phyloP scores from a whole-genome alignment of 305 asterid genomes.

The Fraxinus nigra region DNA sequence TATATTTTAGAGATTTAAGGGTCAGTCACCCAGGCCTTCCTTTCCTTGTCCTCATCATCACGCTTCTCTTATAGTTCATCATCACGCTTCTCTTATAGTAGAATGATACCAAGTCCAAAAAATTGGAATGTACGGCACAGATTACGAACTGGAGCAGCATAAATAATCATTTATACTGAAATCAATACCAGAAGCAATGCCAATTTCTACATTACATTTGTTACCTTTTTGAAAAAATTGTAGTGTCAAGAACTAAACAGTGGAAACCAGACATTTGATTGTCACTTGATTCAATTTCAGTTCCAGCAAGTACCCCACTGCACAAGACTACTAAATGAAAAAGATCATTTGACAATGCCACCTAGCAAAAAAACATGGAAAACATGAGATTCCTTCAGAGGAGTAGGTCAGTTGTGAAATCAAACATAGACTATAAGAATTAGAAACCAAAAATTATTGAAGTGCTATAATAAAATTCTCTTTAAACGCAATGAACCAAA shows the following conservation, averaged over 20 bases:
- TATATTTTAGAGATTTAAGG: neutral
- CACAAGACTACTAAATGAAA: constrained; percentile 65
- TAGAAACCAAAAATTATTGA: neutral
- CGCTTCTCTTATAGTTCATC: neutral
- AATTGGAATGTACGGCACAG: neutral
- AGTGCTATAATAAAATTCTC: neutral
- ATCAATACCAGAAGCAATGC: neutral
- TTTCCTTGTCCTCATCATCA: neutral
- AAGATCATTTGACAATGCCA: constrained; percentile 73
- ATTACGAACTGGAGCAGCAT: neutral
- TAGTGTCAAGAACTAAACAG: constrained; percentile 74
- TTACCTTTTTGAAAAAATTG: constrained; percentile 81
- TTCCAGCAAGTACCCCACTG: constrained; percentile 56
- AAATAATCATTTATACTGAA: neutral
- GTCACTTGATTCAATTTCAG: constrained; percentile 37
- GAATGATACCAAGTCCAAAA: neutral
- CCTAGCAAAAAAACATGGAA: constrained; percentile 45
- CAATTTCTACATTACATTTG: neutral
- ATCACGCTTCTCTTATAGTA: neutral
- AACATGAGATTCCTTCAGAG: constrained; percentile 24
- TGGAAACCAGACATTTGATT: constrained; percentile 49
- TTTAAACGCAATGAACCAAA: neutral
- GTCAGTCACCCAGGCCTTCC: neutral
- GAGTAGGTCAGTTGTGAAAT: constrained; percentile 17
- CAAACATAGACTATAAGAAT: constrained; percentile 5